These are phyloP conservation scores for Candida ulmi DNA, from an alignment of 805 yeast genomes.

Conservation along the genomic window DNA sequence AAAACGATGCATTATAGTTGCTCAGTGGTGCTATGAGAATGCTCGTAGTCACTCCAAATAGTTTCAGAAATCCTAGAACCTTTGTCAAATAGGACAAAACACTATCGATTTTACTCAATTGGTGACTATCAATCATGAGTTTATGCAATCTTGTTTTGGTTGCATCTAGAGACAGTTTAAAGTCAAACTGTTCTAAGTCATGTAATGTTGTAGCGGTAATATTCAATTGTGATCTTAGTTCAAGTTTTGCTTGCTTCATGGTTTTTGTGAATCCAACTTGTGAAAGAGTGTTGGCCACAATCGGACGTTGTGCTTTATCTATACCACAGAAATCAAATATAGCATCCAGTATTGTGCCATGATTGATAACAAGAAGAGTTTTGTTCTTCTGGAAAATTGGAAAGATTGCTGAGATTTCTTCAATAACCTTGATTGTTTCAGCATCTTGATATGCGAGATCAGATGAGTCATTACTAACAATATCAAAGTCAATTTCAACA, in stretches of 20 bases:
- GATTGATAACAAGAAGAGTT: slow-evolving; percentile 64
- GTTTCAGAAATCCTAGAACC: slow-evolving; percentile 47
- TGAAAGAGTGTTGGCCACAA: slow-evolving; percentile 67
- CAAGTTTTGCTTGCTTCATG: slow-evolving; percentile 51
- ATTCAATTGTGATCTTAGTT: slow-evolving; percentile 58
- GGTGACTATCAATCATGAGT: slow-evolving; percentile 70
- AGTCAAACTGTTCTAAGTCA: slow-evolving; percentile 77
- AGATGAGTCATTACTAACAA: slow-evolving; percentile 40
- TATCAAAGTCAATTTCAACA: slow-evolving; percentile 84
- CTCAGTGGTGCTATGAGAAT: slow-evolving; percentile 75
- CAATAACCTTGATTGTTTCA: slow-evolving; percentile 77
- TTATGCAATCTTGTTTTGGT: slow-evolving; percentile 60
- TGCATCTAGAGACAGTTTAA: slow-evolving; percentile 59
- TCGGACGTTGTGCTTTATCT: slow-evolving; percentile 64
- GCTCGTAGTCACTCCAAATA: slow-evolving; percentile 53
- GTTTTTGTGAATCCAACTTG: slow-evolving; percentile 68
- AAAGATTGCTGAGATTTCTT: slow-evolving; percentile 59
- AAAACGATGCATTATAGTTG: slow-evolving; percentile 77
- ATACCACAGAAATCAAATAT: slow-evolving; percentile 79
- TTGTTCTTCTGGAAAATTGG: slow-evolving; percentile 61
- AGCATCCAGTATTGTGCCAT: slow-evolving; percentile 70
- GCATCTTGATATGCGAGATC: slow-evolving; percentile 69
- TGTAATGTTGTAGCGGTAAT: slow-evolving; percentile 78
- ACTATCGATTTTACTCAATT: slow-evolving; percentile 52
- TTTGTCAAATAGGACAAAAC: slow-evolving; percentile 57